Base-by-base conservation (phyloP, 2,329 filamentous ascomycete genomes). In the Hansfordia pulvinata region DNA sequence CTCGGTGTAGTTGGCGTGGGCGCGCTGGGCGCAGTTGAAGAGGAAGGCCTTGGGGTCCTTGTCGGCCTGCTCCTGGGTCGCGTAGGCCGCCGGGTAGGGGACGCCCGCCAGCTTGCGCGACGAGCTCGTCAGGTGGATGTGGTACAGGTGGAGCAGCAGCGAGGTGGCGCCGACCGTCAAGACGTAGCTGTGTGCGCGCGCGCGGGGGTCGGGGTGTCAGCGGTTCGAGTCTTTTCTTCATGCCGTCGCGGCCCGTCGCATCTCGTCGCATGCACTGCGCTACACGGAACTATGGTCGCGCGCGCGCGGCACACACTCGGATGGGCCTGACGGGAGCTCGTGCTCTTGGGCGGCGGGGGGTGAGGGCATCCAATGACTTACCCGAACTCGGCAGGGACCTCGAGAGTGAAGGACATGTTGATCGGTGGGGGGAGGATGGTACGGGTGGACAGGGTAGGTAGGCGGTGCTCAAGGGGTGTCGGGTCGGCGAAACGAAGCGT, bases 1-100 rank as follows among this genome's bases (percentile, higher is more conserved):
- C 56, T 79, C 75, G 36, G 58, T 60, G 52, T 62, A 78, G 57
- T 78, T 76, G 39, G 56, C 51, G 45, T 79, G 74, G 8, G 69
- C 62, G 25, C 33, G 33, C 38, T 45, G 44, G 7, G 44, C 40
- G 54, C 71, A 76, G 58, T 79, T 79, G 56, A 78, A 77, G 28
- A 47, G 43, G 46, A 52, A 64, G 22, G 62, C 69, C 25, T 59
- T 59, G 24, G 57, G 54, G 41, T 72, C 57, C 50, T 69, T 65
- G 17, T 54, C 56, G 12, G 66, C 65, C 23, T 61, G 52, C 38
- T 73, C 67, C 19, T 58, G 47, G 18, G 50, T 54, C 24, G 66
- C 72, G 40, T 76, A 77, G 22, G 63, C 41, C 27, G 53, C 59
- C 15, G 74, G 74, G 39, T 76, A 77, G 22, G 49, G 43, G 39